These are phyloP conservation scores for Zasmidium angulare DNA, from an alignment of 2,329 filamentous ascomycete species.

Conservation along the genomic window DNA sequence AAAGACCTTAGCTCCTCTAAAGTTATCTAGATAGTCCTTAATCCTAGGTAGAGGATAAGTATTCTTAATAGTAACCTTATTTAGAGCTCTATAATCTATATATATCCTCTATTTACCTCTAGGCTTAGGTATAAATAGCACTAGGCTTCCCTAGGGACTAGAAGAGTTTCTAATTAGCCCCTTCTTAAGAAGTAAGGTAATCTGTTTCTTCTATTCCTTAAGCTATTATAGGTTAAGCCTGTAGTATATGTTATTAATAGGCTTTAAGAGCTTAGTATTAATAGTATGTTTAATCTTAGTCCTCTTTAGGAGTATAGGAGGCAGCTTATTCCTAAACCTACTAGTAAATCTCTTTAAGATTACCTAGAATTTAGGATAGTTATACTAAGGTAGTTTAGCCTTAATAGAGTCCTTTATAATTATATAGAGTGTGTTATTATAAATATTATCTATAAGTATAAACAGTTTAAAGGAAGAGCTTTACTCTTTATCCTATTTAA, in stretches of 20 bases:
- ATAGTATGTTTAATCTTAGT: not conserved
- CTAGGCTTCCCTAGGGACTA: not conserved
- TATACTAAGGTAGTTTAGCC: not conserved
- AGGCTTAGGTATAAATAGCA: conserved; percentile 9
- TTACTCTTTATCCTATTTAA: not conserved
- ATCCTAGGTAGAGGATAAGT: conserved; percentile 31
- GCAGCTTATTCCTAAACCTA: not conserved
- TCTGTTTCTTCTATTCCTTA: not conserved
- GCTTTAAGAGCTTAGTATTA: not conserved
- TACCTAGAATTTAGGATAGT: not conserved
- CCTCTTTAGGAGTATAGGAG: not conserved
- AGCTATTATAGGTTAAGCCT: not conserved
- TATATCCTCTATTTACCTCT: conserved; percentile 22
- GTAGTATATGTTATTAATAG: not conserved
- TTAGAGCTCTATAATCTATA: conserved; percentile 31
- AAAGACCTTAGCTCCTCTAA: conserved; percentile 20
- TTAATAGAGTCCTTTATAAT: not conserved
- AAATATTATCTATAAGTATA: not conserved
- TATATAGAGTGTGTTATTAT: not conserved
- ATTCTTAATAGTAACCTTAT: conserved; percentile 30
- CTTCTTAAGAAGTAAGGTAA: not conserved
- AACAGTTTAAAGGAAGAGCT: not conserved
- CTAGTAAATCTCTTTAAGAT: not conserved
- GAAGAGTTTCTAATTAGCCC: not conserved
- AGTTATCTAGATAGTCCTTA: conserved; percentile 23